phyloP scores from a whole-genome alignment of 345 rosid species.

The Tarenaya hassleriana region DNA sequence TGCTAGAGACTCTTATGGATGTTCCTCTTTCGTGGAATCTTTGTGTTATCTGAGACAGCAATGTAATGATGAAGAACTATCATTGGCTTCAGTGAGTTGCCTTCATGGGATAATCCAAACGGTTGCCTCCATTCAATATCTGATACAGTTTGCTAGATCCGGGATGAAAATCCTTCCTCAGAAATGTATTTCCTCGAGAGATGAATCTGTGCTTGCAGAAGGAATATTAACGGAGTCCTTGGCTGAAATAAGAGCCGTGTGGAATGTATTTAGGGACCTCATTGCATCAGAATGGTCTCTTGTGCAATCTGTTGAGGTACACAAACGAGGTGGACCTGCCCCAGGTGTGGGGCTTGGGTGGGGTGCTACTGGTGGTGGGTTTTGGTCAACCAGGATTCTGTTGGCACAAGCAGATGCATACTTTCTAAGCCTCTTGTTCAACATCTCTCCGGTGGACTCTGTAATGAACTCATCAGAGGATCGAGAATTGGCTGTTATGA shows the following conservation, averaged over 20 bases:
- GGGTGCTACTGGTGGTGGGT: slow-evolving; percentile 91
- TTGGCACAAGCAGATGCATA: slow-evolving; percentile 64
- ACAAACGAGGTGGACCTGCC: slow-evolving; percentile 88
- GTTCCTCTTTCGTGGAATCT: slow-evolving; percentile 42
- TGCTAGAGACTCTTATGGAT: slow-evolving; percentile 29
- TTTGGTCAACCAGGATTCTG: slow-evolving; percentile 63
- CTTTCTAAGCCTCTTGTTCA: slow-evolving; percentile 48
- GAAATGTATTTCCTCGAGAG: slow-evolving; percentile 39
- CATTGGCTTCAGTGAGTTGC: slow-evolving; percentile 67
- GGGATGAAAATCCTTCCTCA: slow-evolving; percentile 26
- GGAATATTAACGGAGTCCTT: slow-evolving; percentile 55
- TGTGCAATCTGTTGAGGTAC: slow-evolving; percentile 64
- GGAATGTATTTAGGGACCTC: slow-evolving; percentile 39
- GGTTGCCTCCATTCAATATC: slow-evolving; percentile 39
- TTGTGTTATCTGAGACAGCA: slow-evolving; percentile 54
- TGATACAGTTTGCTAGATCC: slow-evolving; percentile 55
- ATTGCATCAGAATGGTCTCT: slow-evolving; percentile 49
- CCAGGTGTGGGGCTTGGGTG: slow-evolving; percentile 91
- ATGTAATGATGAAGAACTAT: slow-evolving; percentile 41
- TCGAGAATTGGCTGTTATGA: slow-evolving; percentile 31
- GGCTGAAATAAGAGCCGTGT: slow-evolving; percentile 40
- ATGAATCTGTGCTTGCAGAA: slow-evolving; percentile 49
- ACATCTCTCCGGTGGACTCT: slow-evolving; percentile 32
- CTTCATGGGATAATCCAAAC: slow-evolving; percentile 53
- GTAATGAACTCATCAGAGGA: slow-evolving; percentile 18